Evolutionary conservation across 2,329 filamentous ascomycete genomes (phyloP).

Genomic region (Didymella pinodella): DNA sequence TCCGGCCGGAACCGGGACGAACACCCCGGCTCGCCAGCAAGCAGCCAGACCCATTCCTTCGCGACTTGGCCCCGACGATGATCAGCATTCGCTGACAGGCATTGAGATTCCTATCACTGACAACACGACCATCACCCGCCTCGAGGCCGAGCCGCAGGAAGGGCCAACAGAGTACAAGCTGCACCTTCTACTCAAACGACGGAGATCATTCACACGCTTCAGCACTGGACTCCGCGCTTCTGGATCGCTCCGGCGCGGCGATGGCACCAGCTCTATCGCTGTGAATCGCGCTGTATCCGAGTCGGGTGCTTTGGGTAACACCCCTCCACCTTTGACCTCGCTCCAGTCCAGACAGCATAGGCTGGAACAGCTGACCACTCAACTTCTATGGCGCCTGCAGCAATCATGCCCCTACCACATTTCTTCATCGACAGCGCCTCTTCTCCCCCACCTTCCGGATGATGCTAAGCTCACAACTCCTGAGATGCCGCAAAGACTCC

Average conservation of each 20-base stretch:
- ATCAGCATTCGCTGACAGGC: conserved; percentile 9
- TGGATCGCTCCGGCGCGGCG: conserved; percentile 59
- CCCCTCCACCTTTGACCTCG: conserved; percentile 58
- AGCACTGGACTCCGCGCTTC: conserved; percentile 68
- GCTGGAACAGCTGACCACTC: conserved; percentile 90
- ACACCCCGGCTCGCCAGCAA: conserved; percentile 26
- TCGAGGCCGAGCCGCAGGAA: conserved; percentile 90
- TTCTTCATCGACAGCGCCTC: conserved; percentile 75
- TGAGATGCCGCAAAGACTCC: conserved; percentile 61
- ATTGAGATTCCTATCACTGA: conserved; percentile 28
- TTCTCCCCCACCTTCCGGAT: conserved; percentile 78
- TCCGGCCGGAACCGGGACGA: conserved; percentile 37
- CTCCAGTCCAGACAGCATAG: conserved; percentile 80
- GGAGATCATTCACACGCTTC: conserved; percentile 75
- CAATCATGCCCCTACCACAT: conserved; percentile 93
- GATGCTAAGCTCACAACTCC: conserved; percentile 67
- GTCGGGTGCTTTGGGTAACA: conserved; percentile 37
- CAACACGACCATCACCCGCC: conserved; percentile 66
- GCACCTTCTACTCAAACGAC: conserved; percentile 81
- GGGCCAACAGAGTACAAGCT: conserved; percentile 97
- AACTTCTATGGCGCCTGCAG: conserved; percentile 91
- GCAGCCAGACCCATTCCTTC: conserved; percentile 29
- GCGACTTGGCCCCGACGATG: conserved; percentile 16
- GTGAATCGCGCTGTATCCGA: conserved; percentile 44
- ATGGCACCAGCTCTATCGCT: conserved; percentile 40